Evolutionary conservation across 2,329 filamentous ascomycete genomes (phyloP).

Genomic region (Acrodontium crateriforme): DNA sequence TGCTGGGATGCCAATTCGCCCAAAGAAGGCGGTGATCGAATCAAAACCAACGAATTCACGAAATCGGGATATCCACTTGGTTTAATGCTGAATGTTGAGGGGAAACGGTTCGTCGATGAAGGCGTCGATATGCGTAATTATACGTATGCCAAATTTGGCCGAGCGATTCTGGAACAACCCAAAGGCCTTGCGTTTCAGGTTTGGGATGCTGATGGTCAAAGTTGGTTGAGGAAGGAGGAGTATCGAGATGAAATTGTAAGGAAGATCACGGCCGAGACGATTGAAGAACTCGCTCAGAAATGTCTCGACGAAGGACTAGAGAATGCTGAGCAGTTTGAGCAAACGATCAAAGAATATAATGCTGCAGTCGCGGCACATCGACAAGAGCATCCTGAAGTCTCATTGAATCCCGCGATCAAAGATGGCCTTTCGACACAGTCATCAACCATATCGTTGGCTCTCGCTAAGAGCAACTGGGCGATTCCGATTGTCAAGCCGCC

Average conservation of each 20-base stretch:
- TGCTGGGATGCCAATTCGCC: conserved; percentile 52
- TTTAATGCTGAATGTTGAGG: conserved; percentile 47
- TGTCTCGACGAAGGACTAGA: conserved; percentile 35
- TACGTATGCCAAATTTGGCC: conserved; percentile 53
- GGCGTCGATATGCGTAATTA: conserved; percentile 52
- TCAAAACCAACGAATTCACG: conserved; percentile 52
- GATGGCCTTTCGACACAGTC: conserved; percentile 51
- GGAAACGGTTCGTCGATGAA: conserved; percentile 52
- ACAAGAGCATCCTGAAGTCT: conserved; percentile 29
- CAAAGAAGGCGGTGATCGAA: conserved; percentile 39
- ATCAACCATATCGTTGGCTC: conserved; percentile 24
- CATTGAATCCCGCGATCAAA: conserved; percentile 46
- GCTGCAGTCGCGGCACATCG: conserved; percentile 37
- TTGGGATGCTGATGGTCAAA: conserved; percentile 42
- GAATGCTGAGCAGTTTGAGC: conserved; percentile 33
- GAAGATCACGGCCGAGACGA: conserved; percentile 35
- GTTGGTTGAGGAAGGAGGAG: conserved; percentile 47
- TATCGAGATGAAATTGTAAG: conserved; percentile 45
- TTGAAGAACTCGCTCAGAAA: conserved; percentile 44
- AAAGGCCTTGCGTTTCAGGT: conserved; percentile 48
- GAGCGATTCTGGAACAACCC: conserved; percentile 46
- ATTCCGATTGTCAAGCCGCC: conserved; percentile 42
- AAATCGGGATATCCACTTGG: conserved; percentile 57
- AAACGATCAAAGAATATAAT: conserved; percentile 44
- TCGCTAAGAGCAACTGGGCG: conserved; percentile 55